Base-by-base conservation (phyloP, 2,329 filamentous ascomycete genomes). In the Phialophora chinensis region DNA sequence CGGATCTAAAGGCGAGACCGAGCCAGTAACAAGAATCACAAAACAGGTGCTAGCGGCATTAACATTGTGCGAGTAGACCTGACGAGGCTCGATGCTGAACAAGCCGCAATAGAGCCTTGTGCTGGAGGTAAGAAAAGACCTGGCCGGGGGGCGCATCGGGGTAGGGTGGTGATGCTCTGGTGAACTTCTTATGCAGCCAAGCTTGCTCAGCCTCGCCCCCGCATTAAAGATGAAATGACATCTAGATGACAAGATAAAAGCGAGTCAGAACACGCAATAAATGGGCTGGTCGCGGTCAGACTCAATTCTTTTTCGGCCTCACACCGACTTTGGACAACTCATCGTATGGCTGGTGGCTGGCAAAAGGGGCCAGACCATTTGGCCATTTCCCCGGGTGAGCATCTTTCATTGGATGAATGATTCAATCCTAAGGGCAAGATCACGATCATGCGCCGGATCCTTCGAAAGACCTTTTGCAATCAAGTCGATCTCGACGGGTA, bases 151-250 rank as follows among this genome's bases (percentile, higher is more conserved):
- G 14, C n/a, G 17, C 38, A 27, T 52, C 23, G 58, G 50, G 27
- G 58, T 17, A 20, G n/a, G 29, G 17, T 20, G 29, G 17, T 20
- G 10, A n/a, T n/a, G 53, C 29, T 56, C 4, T 29, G 23, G 14
- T 23, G 17, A 49, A 49, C 49, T 52, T 27, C 20, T 25, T 3
- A 27, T 55, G 53, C 53, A 55, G 53, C 57, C 57, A 60, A 60
- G 57, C 57, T 27, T 47, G 35, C 57, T 60, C 20, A 60, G 57
- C 57, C 57, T 60, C 35, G 38, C 44, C 49, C 25, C 44, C 4
- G n/a, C 12, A 38, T 29, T 55, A 55, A 55, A 55, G 17, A 27
- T 20, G 17, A 17, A 29, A 55, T 55, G 53, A 55, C 53, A 55
- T 4, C 1, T 6, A 14, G 10, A 55, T 35, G 29, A 55, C 53